Evolutionary conservation across 345 rosid genomes (phyloP), one percentile per base, ranked within the genome.

Genomic region (Acer campestre): DNA sequence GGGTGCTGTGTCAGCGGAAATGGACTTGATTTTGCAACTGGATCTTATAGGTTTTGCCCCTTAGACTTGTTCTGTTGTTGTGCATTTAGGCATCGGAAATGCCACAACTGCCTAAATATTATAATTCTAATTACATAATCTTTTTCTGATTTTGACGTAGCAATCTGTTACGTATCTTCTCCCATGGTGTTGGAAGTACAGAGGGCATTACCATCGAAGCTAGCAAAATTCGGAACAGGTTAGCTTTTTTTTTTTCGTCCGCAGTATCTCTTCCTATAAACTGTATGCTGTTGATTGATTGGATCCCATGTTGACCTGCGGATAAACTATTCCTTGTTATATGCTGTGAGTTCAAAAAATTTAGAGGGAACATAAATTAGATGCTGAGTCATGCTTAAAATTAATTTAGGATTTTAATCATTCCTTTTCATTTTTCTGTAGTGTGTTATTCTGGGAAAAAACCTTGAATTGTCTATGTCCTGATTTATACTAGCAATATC

Each of bases 1-100:
- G 90, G 84, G 49, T 91, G 95, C 85, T 89, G 88, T 81, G 25
- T 88, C 76, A 88, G 90, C 66, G 87, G 91, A 76, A 86, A 85
- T 83, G 93, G 93, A 67, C 79, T 78, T 75, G 83, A 80, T 62
- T 85, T 88, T 79, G 95, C 95, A 10, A 88, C 93, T 27, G 93
- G 93, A 71, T 91, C 95, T 76, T 91, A 91, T 84, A 89, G 95
- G 95, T 88, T 65, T 66, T 66, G 74, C 44, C 72, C 68, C 49
- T 66, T 42, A 29, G n/a, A 71, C 81, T 75, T 42, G 29, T 61
- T 67, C 14, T 49, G 31, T 75, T 29, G 48, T 56, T 62, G 11
- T 64, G 25, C 75, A 13, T 78, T 59, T 18, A 35, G 62, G 67
- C 35, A 64, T 68, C 27, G 12, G 27, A 68, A 27, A 67, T 65